A percentile compares a stretch with the other conserved stretches of the same genome.
Conservation (phyloP, 1,284 basidiomycete species). For the Pterulicium gracile region DNA sequence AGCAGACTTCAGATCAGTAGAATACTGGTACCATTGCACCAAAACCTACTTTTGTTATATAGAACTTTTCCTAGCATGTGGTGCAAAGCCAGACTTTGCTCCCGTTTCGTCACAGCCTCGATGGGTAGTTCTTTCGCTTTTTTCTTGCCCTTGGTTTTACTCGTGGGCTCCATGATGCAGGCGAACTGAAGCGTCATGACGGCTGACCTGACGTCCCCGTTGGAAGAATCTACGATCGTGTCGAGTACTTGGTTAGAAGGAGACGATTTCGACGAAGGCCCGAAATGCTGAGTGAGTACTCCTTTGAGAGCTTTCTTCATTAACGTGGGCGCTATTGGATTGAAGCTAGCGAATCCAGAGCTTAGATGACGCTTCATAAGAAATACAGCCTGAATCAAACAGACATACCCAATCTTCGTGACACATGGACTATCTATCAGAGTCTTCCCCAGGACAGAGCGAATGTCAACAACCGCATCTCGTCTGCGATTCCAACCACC, state of each 20-base stretch:
- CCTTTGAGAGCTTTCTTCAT: constrained; percentile 70
- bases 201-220: constrained; percentile 88
- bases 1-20: not conserved
- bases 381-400: not conserved
- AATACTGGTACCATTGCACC: no score
- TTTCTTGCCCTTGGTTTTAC: constrained; percentile 22
- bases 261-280: constrained; percentile 18
- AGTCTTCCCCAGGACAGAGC: constrained; percentile 53
- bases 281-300: constrained; percentile 43
- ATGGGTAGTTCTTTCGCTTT: constrained; percentile 28
- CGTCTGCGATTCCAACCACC: constrained; percentile 30
- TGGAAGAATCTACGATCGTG: constrained; percentile 65
- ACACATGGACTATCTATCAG: constrained; percentile 56
- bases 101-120: constrained; percentile 69
- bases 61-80: constrained; percentile 90
- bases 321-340: constrained; percentile 83
- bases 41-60: constrained; percentile 82
- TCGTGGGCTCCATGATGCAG: constrained; percentile 30
- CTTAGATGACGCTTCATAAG: constrained; percentile 3
- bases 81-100: constrained; percentile 82
- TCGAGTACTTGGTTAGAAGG: constrained; percentile 63
- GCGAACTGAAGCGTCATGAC: constrained; percentile 88
- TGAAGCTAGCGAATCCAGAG: constrained; percentile 54
- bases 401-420: constrained; percentile 59
- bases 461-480: constrained; percentile 52